These are phyloP conservation scores for Inga leiocalycina DNA, from an alignment of 306 rosid species.

Conservation along the genomic window DNA sequence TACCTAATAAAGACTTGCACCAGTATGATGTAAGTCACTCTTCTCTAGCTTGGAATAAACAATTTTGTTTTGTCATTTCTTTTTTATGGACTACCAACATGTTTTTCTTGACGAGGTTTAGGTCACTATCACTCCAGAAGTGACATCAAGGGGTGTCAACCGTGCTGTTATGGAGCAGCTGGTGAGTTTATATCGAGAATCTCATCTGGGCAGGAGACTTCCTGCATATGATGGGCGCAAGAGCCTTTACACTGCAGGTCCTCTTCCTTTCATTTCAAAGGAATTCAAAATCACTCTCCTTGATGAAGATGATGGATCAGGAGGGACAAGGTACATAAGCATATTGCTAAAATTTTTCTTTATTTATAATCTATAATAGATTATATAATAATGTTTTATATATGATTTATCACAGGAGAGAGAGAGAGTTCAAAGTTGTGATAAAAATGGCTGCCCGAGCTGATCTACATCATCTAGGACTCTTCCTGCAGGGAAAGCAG, in stretches of 20 bases:
- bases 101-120: conserved; percentile 12
- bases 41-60: conserved; percentile 9
- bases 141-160: conserved; percentile 62
- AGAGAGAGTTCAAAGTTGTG: conserved; percentile 60
- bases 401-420: conserved; percentile 45
- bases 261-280: conserved; percentile 59
- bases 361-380: not conserved
- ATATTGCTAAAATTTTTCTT: not conserved
- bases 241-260: conserved; percentile 76
- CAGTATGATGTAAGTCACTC: conserved; percentile 84
- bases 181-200: conserved; percentile 52
- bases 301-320: conserved; percentile 74
- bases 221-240: conserved; percentile 85
- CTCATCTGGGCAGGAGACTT: conserved; percentile 67
- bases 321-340: conserved; percentile 47
- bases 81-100: not conserved
- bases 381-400: not conserved
- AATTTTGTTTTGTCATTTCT: not conserved
- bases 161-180: conserved; percentile 72
- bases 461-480: conserved; percentile 73
- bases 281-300: conserved; percentile 62
- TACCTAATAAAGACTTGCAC: conserved; percentile 87
- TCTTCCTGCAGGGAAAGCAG: conserved; percentile 69
- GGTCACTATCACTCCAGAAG: conserved; percentile 76
- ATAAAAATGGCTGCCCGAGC: conserved; percentile 70